These are phyloP conservation scores for Eucalyptus cloeziana DNA, from an alignment of 345 rosid species.

Conservation along the genomic window DNA sequence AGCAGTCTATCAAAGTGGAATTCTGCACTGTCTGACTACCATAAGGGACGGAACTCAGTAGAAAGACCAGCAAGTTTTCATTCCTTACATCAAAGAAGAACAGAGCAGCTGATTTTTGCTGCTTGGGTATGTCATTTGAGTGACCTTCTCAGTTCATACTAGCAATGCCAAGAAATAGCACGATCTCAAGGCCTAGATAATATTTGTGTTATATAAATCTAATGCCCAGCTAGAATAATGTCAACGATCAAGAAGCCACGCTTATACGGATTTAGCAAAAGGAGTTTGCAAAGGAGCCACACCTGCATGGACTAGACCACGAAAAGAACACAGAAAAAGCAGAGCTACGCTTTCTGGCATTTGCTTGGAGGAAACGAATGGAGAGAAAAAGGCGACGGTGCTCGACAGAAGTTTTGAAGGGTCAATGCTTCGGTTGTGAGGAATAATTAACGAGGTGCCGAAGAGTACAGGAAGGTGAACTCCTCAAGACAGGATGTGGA, in stretches of 20 bases:
- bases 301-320: neutral
- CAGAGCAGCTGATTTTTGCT: neutral
- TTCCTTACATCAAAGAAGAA: neutral
- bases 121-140: neutral
- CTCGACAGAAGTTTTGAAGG: neutral
- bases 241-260: neutral
- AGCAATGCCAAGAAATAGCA: neutral
- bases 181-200: neutral
- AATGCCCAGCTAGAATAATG: neutral
- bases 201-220: neutral
- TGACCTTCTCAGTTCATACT: neutral
- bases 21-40: neutral
- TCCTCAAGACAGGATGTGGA: neutral
- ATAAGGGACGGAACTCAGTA: neutral
- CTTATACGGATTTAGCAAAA: neutral
- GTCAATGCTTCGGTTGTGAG: neutral
- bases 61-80: neutral
- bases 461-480: neutral
- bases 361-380: neutral
- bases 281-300: neutral
- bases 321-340: neutral
- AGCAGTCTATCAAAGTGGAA: neutral
- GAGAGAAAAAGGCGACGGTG: neutral
- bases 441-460: neutral
- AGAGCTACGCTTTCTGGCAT: neutral